Conservation (phyloP, 1,284 basidiomycete genomes). For the Sanghuangporus sanghuang region DNA sequence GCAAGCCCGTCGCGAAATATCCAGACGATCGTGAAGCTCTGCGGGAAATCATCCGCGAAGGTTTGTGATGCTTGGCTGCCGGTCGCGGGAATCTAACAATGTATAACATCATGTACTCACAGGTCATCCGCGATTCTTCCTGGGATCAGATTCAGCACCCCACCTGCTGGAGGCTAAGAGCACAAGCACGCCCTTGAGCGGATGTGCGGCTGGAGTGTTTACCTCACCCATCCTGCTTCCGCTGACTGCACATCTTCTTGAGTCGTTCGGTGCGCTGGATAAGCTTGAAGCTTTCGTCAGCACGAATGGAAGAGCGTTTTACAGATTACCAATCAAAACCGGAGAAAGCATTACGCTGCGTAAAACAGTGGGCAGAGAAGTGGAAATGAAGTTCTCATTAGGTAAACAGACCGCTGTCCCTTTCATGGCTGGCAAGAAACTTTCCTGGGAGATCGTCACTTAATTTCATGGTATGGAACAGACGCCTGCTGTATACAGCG, state of each 20-base stretch:
- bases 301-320: constrained; percentile 75
- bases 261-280: constrained; percentile 82
- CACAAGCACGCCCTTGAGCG: constrained; percentile 61
- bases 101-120: constrained; percentile 12
- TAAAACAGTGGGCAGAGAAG: constrained; percentile 34
- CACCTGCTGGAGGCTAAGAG: constrained; percentile 84
- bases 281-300: constrained; percentile 78
- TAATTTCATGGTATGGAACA: not conserved
- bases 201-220: constrained; percentile 92
- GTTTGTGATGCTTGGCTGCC: constrained; percentile 33
- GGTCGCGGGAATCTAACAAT: not conserved
- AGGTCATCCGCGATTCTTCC: constrained; percentile 96
- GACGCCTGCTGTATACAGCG: not conserved
- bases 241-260: constrained; percentile 78
- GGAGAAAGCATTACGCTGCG: constrained; percentile 30
- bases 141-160: constrained; percentile 96
- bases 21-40: constrained; percentile 89
- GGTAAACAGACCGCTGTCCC: constrained; percentile 69
- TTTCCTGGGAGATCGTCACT: constrained; percentile 75
- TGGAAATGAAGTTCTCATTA: constrained; percentile 47
- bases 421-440: constrained; percentile 86
- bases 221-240: constrained; percentile 90
- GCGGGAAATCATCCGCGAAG: constrained; percentile 75
- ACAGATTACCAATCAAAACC: constrained; percentile 40
- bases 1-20: constrained; percentile 98